A percentile compares a stretch with the other conserved stretches of the same genome.
phyloP scores from a whole-genome alignment of 305 asterid genomes.

The Solanum hybrid region DNA sequence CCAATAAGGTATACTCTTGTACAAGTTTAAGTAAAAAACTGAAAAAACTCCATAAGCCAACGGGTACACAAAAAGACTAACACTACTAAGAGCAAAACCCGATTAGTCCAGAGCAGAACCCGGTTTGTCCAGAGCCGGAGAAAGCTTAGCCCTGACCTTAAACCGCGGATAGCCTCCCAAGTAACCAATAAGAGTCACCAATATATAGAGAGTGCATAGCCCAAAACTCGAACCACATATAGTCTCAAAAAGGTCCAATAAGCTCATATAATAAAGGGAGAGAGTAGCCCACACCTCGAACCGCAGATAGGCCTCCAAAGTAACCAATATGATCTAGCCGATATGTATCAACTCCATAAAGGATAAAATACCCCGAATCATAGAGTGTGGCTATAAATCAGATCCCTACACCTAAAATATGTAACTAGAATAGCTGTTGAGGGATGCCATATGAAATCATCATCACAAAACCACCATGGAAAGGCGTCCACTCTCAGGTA shows the following conservation, averaged over 20 bases:
- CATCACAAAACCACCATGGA: background rate
- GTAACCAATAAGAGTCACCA: background rate
- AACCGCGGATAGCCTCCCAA: background rate
- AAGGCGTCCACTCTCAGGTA: background rate
- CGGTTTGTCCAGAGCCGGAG: background rate
- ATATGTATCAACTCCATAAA: background rate
- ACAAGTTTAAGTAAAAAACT: background rate
- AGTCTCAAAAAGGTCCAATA: too few species aligned
- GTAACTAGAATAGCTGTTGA: background rate
- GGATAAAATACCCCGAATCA: background rate
- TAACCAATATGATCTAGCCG: background rate
- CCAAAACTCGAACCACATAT: background rate
- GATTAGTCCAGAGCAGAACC: background rate
- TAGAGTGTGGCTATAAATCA: background rate
- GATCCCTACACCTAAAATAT: background rate
- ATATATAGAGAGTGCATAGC: background rate
- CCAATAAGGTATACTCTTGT: background rate
- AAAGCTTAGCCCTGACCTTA: too few species aligned
- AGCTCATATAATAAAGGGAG: background rate
- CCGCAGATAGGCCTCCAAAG: background rate
- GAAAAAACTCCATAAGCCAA: background rate
- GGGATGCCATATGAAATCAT: background rate
- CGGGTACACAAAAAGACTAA: background rate
- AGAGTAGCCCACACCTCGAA: background rate
- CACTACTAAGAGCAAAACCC: background rate